phyloP scores from a whole-genome alignment of 2,329 filamentous ascomycete species.

The Botrytis fragariae region DNA sequence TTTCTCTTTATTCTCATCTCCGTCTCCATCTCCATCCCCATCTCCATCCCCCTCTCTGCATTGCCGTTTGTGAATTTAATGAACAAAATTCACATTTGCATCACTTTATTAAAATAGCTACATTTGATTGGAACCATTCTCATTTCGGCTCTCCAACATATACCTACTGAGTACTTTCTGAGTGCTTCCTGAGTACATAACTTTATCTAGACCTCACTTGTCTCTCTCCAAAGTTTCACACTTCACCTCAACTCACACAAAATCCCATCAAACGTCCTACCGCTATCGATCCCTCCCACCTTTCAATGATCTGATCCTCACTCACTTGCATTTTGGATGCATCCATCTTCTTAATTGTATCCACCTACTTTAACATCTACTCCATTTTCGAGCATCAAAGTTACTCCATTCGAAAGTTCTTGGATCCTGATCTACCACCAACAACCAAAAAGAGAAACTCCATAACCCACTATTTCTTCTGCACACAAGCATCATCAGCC shows the following conservation, averaged over 20 bases:
- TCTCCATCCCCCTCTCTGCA: neutral
- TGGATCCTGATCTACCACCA: neutral
- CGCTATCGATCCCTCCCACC: neutral
- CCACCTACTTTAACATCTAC: neutral
- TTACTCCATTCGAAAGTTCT: conserved; percentile 1
- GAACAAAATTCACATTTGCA: neutral
- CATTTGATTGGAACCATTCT: neutral
- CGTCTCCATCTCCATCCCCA: neutral
- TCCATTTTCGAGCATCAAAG: neutral
- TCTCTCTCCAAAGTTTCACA: neutral
- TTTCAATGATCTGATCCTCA: neutral
- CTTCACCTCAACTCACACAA: neutral
- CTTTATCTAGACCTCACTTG: neutral
- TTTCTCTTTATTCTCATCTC: too few species aligned
- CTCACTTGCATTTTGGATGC: neutral
- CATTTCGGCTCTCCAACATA: neutral
- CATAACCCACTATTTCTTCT: conserved; percentile 6
- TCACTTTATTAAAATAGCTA: neutral
- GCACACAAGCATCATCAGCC: conserved; percentile 10
- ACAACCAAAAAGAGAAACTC: neutral
- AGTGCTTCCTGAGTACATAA: neutral
- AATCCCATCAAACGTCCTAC: neutral
- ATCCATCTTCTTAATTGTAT: neutral
- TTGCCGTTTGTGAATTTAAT: neutral
- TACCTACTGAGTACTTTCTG: neutral